A percentile compares a stretch with the other conserved stretches of the same genome.
Evolutionary conservation across 73 alveolate genomes (phyloP).

Genomic region (Blepharisma stoltei): DNA sequence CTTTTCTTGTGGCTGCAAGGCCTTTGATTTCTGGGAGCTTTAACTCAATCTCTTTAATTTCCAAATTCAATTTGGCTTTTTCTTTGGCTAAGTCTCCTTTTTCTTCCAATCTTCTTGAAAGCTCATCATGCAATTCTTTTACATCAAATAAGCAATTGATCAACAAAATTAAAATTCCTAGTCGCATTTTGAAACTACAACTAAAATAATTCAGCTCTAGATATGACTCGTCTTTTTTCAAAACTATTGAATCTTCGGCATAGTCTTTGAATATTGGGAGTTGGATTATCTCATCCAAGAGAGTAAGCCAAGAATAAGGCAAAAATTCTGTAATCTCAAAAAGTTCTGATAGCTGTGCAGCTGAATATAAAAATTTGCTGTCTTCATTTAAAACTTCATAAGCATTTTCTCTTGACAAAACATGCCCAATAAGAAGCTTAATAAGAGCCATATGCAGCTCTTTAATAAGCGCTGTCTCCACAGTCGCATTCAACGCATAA

Average conservation of each 20-base stretch:
- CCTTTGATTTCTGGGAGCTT: conserved; percentile 41
- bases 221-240: conserved; percentile 35
- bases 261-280: conserved; percentile 37
- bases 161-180: conserved; percentile 8
- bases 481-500: not conserved
- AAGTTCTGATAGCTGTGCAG: not conserved
- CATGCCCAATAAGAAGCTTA: not conserved
- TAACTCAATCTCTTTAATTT: conserved; percentile 42
- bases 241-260: conserved; percentile 39
- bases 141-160: conserved; percentile 40
- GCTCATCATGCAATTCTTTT: conserved; percentile 35
- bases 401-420: not conserved
- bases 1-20: conserved; percentile 36
- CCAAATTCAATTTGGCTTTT: conserved; percentile 49
- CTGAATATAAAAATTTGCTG: not conserved
- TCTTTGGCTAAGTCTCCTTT: conserved; percentile 42
- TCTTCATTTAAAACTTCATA: not conserved
- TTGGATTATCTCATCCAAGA: conserved; percentile 21
- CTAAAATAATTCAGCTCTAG: conserved; percentile 18
- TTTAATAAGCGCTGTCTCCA: not conserved
- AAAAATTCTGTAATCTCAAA: not conserved
- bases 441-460: conserved; percentile 8
- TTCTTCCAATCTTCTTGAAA: conserved; percentile 48
- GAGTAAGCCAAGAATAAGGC: conserved; percentile 9
- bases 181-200: not conserved